phyloP scores from a whole-genome alignment of 202 grass and related monocot genomes.

The Brachypodium distachyon region DNA sequence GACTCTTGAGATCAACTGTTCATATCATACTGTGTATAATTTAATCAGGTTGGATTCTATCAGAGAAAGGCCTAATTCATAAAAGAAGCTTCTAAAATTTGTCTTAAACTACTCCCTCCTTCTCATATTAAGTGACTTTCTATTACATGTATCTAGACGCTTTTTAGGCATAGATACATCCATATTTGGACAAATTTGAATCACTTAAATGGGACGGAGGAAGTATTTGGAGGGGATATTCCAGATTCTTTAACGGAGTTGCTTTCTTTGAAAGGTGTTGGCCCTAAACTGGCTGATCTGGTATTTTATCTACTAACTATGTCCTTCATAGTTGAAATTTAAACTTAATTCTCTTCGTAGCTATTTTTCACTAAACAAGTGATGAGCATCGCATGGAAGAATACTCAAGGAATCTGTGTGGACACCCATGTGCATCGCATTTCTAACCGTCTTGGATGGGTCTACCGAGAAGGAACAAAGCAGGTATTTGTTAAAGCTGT shows the following conservation, averaged over 20 bases:
- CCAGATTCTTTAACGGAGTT: slow-evolving; percentile 64
- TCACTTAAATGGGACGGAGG: no score
- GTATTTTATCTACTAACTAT: slow-evolving; percentile 26
- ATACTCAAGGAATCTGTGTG: slow-evolving; percentile 93
- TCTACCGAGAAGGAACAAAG: slow-evolving; percentile 60
- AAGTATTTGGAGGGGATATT: slow-evolving; percentile 85
- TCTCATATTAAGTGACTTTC: no score
- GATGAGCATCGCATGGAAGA: slow-evolving; percentile 95
- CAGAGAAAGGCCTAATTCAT: slow-evolving; percentile 72
- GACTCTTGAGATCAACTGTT: neutral
- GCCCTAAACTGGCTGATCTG: slow-evolving; percentile 96
- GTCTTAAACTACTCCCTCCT: slow-evolving; percentile 73
- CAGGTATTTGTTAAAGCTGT: slow-evolving; percentile 43
- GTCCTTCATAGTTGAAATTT: neutral
- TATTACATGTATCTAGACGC: no score
- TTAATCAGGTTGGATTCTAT: slow-evolving; percentile 88
- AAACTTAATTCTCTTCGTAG: neutral
- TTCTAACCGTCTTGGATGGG: slow-evolving; percentile 93
- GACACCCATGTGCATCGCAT: slow-evolving; percentile 99
- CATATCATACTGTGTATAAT: neutral
- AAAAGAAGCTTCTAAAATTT: slow-evolving; percentile 80
- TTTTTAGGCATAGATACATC: no score
- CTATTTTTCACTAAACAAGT: slow-evolving; percentile 33
- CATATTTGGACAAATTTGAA: no score
- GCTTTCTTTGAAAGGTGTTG: slow-evolving; percentile 81